These are phyloP conservation scores for Cladophialophora yegresii DNA, from an alignment of 2,329 filamentous ascomycete genomes.

Conservation along the genomic window DNA sequence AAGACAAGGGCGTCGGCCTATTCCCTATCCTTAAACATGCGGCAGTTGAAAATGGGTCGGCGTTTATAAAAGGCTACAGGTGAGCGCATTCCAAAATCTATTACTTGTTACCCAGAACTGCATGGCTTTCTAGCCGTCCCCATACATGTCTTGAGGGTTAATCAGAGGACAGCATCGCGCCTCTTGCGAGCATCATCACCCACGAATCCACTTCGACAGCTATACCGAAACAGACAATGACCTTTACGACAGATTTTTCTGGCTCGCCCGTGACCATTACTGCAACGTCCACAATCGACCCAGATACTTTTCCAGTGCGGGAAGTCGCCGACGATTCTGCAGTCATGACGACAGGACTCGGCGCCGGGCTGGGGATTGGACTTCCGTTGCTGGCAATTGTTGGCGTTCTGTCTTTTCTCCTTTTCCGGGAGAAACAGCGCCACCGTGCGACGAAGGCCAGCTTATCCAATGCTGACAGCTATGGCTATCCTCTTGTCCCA, in stretches of 20 bases:
- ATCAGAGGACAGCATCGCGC: slow-evolving; percentile 5
- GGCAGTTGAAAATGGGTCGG: slow-evolving; percentile 15
- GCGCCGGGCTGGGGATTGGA: slow-evolving; percentile 15
- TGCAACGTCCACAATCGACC: not conserved
- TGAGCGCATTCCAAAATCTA: not conserved
- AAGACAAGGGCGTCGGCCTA: slow-evolving; percentile 7
- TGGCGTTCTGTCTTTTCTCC: slow-evolving; percentile 12
- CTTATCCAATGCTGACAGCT: slow-evolving; percentile 3
- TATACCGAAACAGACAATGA: not conserved
- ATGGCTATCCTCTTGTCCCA: slow-evolving; percentile 15
- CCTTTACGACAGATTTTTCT: slow-evolving; percentile 15
- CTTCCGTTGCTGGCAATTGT: slow-evolving; percentile 12
- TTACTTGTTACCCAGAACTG: not conserved
- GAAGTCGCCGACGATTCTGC: not conserved
- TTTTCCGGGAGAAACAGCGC: slow-evolving; percentile 16
- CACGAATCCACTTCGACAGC: not conserved
- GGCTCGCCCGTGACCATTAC: slow-evolving; percentile 14
- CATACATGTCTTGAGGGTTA: not conserved
- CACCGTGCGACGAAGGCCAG: not conserved
- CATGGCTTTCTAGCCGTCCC: not conserved
- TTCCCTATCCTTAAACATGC: slow-evolving; percentile 14
- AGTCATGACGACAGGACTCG: slow-evolving; percentile 3
- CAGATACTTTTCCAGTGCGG: not conserved
- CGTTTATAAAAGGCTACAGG: slow-evolving; percentile 13
- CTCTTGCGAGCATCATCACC: slow-evolving; percentile 13